phyloP scores from a whole-genome alignment of 2,329 filamentous ascomycete species.

The Teratosphaeria pseudoeucalypti region DNA sequence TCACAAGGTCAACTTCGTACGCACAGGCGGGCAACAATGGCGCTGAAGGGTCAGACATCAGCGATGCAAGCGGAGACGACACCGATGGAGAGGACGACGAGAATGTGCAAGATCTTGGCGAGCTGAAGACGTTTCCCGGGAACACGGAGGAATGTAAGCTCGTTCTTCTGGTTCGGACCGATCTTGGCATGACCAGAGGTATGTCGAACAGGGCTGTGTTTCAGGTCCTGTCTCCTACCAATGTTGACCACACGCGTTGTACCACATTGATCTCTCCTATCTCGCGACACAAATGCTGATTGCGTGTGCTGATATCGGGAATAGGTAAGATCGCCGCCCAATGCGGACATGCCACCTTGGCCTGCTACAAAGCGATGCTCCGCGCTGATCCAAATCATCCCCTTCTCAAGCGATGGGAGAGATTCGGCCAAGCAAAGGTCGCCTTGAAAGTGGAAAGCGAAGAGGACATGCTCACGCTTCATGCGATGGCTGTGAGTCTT shows the following conservation, averaged over 20 bases:
- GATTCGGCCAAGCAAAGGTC: conserved; percentile 62
- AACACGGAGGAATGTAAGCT: conserved; percentile 81
- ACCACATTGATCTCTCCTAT: background rate
- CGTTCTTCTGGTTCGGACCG: conserved; percentile 82
- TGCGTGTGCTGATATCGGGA: conserved; percentile 8
- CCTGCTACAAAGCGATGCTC: conserved; percentile 82
- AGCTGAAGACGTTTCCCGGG: conserved; percentile 35
- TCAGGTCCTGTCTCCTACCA: background rate
- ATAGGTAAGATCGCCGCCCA: conserved; percentile 94
- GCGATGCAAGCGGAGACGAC: conserved; percentile 25
- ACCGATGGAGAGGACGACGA: conserved; percentile 21
- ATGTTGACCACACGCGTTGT: background rate
- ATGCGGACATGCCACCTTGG: conserved; percentile 88
- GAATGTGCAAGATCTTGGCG: conserved; percentile 32
- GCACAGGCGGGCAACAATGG: conserved; percentile 26
- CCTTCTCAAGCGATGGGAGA: conserved; percentile 77
- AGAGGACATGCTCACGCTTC: conserved; percentile 64
- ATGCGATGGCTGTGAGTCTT: conserved; percentile 69
- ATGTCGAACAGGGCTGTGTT: conserved; percentile 16
- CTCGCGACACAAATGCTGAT: background rate
- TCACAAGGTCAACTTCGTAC: conserved; percentile 18
- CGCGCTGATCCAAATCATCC: conserved; percentile 44
- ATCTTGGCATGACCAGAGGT: conserved; percentile 97
- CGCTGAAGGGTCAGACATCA: conserved; percentile 24
- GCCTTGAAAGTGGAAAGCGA: conserved; percentile 81